Evolutionary conservation across 768 basidiomycete species (phyloP).

Genomic region (Gloeophyllum trabeum): DNA sequence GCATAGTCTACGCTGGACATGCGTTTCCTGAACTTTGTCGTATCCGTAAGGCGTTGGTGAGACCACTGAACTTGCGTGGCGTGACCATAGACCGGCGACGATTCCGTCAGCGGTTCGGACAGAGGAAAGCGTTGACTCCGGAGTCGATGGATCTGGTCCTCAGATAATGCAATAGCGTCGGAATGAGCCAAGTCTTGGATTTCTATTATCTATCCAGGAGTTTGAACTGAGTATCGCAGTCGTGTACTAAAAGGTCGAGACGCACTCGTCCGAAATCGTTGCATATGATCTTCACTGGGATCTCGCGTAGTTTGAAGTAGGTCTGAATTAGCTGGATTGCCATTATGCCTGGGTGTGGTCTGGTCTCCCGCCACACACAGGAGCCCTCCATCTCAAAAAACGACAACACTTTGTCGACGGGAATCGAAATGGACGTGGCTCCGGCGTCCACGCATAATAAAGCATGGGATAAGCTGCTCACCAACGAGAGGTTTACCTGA

Average conservation of each 20-base stretch:
- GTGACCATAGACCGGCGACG: not conserved
- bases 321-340: not conserved
- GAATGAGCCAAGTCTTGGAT: not conserved
- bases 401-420: conserved; percentile 30
- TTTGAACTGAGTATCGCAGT: not conserved
- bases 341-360: not conserved
- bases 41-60: too few relatives aligned
- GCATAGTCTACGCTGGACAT: too few relatives aligned
- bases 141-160: not conserved
- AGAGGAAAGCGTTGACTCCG: not conserved
- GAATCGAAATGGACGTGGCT: conserved; percentile 35
- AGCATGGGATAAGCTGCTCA: conserved; percentile 44
- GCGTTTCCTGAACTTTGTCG: too few relatives aligned
- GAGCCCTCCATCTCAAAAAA: not conserved
- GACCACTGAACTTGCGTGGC: not conserved
- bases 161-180: not conserved
- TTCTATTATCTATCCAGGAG: not conserved
- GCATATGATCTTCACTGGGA: not conserved
- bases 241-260: not conserved
- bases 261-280: not conserved
- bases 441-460: conserved; percentile 43
- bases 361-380: too few relatives aligned
- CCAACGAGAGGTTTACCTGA: conserved; percentile 37
- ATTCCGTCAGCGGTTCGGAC: not conserved
- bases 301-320: not conserved